Evolutionary conservation across 108 stramenopile genomes (phyloP).

Genomic region (Cyclotella cryptica): DNA sequence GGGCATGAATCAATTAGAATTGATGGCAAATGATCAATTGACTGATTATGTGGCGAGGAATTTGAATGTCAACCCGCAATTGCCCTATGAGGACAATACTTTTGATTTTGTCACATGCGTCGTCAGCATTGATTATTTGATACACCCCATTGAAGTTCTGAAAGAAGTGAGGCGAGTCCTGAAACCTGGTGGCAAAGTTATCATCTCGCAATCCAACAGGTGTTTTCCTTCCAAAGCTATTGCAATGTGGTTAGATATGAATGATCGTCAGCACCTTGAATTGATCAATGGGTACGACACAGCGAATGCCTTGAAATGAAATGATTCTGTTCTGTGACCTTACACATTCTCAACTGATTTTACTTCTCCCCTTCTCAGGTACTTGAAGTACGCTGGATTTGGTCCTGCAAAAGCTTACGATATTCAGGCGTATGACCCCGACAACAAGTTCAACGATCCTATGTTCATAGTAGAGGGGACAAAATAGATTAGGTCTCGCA

Average conservation of each 20-base stretch:
- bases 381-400: constrained; percentile 83
- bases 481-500: too few relatives aligned
- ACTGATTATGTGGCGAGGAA: constrained; percentile 89
- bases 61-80: constrained; percentile 83
- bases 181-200: constrained; percentile 91
- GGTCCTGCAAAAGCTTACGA: constrained; percentile 72
- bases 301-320: constrained; percentile 1
- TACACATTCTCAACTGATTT: background rate
- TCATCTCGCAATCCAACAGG: constrained; percentile 91
- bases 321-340: background rate
- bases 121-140: constrained; percentile 94
- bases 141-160: constrained; percentile 85
- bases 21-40: constrained; percentile 92
- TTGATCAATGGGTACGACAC: constrained; percentile 76
- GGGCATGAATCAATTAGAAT: constrained; percentile 91
- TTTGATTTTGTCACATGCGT: constrained; percentile 96
- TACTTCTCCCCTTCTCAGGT: background rate
- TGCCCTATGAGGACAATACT: constrained; percentile 77
- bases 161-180: constrained; percentile 92
- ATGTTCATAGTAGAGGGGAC: constrained; percentile 83
- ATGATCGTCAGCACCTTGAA: constrained; percentile 94
- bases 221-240: constrained; percentile 96
- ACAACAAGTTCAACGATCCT: constrained; percentile 67
- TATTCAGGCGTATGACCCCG: constrained; percentile 74
- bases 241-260: constrained; percentile 93